Conservation (phyloP, 2,329 filamentous ascomycete genomes). For the Colletotrichum noveboracense region DNA sequence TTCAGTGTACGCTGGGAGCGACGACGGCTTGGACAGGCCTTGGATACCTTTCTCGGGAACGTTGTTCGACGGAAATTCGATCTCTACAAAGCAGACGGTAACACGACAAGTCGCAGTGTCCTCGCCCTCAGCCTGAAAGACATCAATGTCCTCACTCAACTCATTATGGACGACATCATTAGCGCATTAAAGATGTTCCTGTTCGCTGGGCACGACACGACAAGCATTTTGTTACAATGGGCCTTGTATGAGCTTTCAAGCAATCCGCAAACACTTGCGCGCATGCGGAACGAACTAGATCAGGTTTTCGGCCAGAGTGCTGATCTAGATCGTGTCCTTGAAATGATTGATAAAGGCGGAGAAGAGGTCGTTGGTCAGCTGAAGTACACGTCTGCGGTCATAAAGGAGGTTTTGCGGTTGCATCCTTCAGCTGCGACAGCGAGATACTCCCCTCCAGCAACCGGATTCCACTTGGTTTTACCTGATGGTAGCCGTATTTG, state of each 20-base stretch:
- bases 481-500: constrained; percentile 30
- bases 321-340: constrained; percentile 27
- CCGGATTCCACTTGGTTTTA: constrained; percentile 31
- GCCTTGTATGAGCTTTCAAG: constrained; percentile 40
- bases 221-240: constrained; percentile 40
- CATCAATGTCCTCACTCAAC: constrained; percentile 27
- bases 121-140: constrained; percentile 37
- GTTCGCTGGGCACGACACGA: constrained; percentile 47
- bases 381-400: constrained; percentile 38
- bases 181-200: constrained; percentile 44
- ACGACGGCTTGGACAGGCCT: constrained; percentile 16
- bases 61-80: constrained; percentile 30
- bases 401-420: constrained; percentile 42
- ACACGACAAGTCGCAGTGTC: constrained; percentile 31
- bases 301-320: constrained; percentile 35
- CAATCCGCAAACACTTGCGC: constrained; percentile 30
- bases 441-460: constrained; percentile 28
- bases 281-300: constrained; percentile 38
- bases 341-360: constrained; percentile 26
- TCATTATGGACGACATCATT: constrained; percentile 32
- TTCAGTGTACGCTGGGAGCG: constrained; percentile 19
- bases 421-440: constrained; percentile 37
- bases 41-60: constrained; percentile 27
- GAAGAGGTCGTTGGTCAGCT: constrained; percentile 37
- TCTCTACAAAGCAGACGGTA: neutral